Conservation (phyloP, 208 protist genomes). For the Leishmania guyanensis region DNA sequence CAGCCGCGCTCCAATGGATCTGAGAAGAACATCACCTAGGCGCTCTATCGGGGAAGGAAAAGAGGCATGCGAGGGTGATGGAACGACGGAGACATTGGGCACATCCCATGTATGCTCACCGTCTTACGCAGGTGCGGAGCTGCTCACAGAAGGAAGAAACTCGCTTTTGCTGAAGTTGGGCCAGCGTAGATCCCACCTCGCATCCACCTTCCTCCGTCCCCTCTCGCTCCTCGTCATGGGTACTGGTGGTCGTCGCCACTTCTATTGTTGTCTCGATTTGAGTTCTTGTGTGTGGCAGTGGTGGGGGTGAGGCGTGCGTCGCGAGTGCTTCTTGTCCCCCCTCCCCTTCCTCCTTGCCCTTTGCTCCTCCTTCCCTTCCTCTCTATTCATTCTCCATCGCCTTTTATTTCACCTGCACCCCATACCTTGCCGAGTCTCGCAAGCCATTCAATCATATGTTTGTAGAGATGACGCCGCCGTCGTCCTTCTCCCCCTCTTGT, state of each 20-base stretch:
- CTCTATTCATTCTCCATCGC: not conserved
- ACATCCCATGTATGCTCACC: not conserved
- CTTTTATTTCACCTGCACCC: not conserved
- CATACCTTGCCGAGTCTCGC: not conserved
- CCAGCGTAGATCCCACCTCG: not conserved
- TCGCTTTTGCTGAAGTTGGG: not conserved
- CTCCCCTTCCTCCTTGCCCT: not conserved
- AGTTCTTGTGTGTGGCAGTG: not conserved
- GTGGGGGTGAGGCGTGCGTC: not conserved
- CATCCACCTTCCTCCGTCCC: not conserved
- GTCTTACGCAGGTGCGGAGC: not conserved
- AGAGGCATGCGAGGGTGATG: not conserved
- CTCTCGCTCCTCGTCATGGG: not conserved
- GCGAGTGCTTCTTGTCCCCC: not conserved
- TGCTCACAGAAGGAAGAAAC: not conserved
- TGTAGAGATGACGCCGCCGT: not conserved
- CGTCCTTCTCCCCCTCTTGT: slow-evolving; percentile 10
- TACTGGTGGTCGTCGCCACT: not conserved
- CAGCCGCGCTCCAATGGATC: slow-evolving; percentile 55
- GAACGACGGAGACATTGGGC: not conserved
- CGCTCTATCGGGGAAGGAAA: not conserved
- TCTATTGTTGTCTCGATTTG: not conserved
- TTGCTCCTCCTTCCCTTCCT: not conserved
- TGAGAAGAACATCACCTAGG: slow-evolving; percentile 71
- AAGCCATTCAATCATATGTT: not conserved